phyloP scores from a whole-genome alignment of 164 flowering plant genomes.

The Aristolochia contorta region DNA sequence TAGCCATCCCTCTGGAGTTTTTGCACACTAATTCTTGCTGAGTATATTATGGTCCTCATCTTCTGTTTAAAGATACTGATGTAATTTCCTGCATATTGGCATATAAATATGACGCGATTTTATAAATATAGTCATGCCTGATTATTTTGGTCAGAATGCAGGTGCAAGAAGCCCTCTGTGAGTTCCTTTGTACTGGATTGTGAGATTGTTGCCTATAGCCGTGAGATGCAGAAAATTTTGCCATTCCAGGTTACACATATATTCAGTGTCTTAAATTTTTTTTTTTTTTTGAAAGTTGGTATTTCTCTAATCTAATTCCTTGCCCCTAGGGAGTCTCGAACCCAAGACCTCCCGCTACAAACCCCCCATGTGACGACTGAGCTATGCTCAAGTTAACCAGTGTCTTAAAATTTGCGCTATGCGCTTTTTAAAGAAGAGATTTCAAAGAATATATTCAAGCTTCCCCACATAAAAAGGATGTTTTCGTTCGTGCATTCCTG shows the following conservation, averaged over 20 bases:
- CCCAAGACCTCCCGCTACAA: no score
- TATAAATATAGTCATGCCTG: constrained; percentile 7
- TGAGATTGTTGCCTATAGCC: constrained; percentile 90
- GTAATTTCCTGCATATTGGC: no score
- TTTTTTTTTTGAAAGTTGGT: no score
- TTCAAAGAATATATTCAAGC: neutral
- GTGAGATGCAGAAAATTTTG: constrained; percentile 61
- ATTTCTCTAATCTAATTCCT: no score
- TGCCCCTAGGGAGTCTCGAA: no score
- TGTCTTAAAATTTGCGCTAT: no score
- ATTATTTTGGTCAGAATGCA: constrained; percentile 27
- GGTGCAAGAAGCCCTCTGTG: constrained; percentile 65
- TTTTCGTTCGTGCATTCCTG: neutral
- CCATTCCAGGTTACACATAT: constrained; percentile 72
- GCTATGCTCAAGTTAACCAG: no score
- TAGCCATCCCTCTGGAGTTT: no score
- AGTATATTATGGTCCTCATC: no score
- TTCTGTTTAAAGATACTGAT: no score
- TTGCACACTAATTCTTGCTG: no score
- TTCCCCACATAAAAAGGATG: neutral
- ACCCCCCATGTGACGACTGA: no score
- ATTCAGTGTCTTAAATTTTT: neutral
- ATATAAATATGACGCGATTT: neutral
- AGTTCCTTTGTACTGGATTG: constrained; percentile 88
- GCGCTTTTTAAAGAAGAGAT: neutral